Base-by-base conservation (phyloP, 1,284 basidiomycete species). In the Pholiota adiposa region DNA sequence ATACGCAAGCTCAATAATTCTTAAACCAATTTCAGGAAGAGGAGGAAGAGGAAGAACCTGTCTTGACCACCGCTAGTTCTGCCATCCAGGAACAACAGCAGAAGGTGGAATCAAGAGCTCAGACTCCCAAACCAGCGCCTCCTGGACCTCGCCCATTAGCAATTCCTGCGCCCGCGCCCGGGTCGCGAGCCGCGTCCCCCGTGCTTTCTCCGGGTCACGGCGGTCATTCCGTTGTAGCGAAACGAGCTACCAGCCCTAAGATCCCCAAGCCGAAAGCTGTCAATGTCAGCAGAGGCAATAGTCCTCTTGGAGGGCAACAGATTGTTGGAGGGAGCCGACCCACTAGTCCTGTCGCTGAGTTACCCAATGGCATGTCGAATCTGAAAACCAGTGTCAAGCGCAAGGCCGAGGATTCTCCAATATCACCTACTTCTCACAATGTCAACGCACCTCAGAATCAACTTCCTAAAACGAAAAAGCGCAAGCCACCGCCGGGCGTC, bases 211-310 rank as follows among this genome's bases (percentile, higher is more conserved):
- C 82, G 21, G 75, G 78, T 44, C 78, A 87, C 64, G 83, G 88
- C 54, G 86, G 89, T 1, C 88, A 91, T 74, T 88, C 87, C 1
- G 69, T 92, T 38, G 83, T 93, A n/a, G 92, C 92, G 11, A 90
- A 89, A 72, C 86, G 92, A 11, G 92, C 92, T 0, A 93, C 90
- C 3, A 91, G 89, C 61, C 90, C 90, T 7, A 89, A 90, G 66
- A 78, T 75, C 33, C 83, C 83, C 2, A 89, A 88, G 70, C 76
- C 77, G 5, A 88, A 84, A 66, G 62, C 78, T 18, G 73, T 70
- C 56, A 77, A 73, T 52, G 63, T 75, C 11, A 87, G 82, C 67
- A 79, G 86, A 59, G 83, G 80, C 21, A 80, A 76, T 56, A 89
- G 85, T 65, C 88, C 87, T 18, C 73, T 86, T 6, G 81, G 76